phyloP scores from a whole-genome alignment of 148 eudicot genomes.

The Limonium bicolor region DNA sequence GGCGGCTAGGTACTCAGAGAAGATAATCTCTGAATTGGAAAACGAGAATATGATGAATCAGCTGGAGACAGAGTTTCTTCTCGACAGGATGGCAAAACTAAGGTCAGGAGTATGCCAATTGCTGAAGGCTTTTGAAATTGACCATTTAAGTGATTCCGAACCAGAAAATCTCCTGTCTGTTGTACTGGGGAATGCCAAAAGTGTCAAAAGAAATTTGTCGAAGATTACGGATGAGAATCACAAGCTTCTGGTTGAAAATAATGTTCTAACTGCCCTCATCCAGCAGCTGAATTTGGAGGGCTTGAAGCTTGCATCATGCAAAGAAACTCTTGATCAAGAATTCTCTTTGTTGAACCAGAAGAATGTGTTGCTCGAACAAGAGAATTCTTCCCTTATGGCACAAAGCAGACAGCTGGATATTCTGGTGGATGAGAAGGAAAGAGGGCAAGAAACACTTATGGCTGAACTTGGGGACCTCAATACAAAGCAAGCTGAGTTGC shows the following conservation, averaged over 20 bases:
- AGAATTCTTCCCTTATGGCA: constrained; percentile 31
- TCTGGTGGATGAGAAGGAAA: constrained; percentile 20
- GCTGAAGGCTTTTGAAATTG: constrained; percentile 37
- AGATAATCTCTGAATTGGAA: constrained; percentile 75
- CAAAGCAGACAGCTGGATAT: constrained; percentile 32
- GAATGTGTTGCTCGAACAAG: constrained; percentile 28
- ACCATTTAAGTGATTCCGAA: constrained; percentile 25
- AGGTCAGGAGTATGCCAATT: constrained; percentile 55
- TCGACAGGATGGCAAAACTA: constrained; percentile 53
- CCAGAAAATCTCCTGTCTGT: constrained; percentile 32
- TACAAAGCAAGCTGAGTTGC: constrained; percentile 22
- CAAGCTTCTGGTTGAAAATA: constrained; percentile 51
- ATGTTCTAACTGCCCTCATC: constrained; percentile 46
- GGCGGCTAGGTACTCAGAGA: constrained; percentile 57
- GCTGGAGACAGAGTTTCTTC: constrained; percentile 64
- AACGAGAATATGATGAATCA: constrained; percentile 81
- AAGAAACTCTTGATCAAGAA: constrained; percentile 29
- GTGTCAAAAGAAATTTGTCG: constrained; percentile 27
- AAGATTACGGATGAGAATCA: constrained; percentile 48
- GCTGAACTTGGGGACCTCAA: constrained; percentile 22
- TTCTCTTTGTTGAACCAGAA: constrained; percentile 18
- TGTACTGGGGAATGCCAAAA: constrained; percentile 26
- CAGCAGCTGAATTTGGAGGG: constrained; percentile 44
- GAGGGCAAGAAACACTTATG: constrained; percentile 18
- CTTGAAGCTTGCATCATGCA: constrained; percentile 30